Evolutionary conservation across 345 rosid species (phyloP).

Genomic region (Cardamine occulta): DNA sequence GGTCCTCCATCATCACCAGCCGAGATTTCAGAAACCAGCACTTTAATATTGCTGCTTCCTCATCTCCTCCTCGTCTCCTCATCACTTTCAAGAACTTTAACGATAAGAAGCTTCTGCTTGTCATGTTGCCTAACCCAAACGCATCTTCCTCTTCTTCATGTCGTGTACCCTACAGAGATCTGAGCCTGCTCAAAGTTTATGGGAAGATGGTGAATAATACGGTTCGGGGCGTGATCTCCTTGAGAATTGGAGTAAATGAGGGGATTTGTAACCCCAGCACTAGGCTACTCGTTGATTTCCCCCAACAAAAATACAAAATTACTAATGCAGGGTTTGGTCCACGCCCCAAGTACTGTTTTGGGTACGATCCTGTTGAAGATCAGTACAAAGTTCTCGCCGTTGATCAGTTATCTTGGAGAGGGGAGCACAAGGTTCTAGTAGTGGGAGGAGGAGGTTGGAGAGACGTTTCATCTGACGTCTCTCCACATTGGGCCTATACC

Average conservation of each 20-base stretch:
- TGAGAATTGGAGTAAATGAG: neutral
- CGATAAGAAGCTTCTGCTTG: too few species aligned
- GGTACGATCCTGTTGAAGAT: neutral
- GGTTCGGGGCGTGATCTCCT: neutral
- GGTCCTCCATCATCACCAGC: constrained; percentile 3
- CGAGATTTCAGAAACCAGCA: neutral
- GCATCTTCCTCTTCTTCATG: neutral
- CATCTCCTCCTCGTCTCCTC: neutral
- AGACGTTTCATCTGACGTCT: neutral
- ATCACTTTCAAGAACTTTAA: neutral
- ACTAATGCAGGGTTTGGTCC: too few species aligned
- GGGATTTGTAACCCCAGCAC: neutral
- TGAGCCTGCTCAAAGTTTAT: neutral
- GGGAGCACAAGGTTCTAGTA: neutral
- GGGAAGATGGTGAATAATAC: neutral
- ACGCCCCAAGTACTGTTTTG: too few species aligned
- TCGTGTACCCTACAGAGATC: neutral
- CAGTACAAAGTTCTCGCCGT: constrained; percentile 17
- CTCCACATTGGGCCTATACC: neutral
- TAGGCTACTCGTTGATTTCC: neutral
- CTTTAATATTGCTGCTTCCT: neutral
- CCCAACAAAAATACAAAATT: neutral
- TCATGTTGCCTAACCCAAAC: too few species aligned
- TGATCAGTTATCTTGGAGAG: neutral
- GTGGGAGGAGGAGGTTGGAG: constrained; percentile 18